A percentile compares a stretch with the other conserved stretches of the same genome.
Conservation (phyloP, 1,139 yeast species). For the Pichia sp. region DNA sequence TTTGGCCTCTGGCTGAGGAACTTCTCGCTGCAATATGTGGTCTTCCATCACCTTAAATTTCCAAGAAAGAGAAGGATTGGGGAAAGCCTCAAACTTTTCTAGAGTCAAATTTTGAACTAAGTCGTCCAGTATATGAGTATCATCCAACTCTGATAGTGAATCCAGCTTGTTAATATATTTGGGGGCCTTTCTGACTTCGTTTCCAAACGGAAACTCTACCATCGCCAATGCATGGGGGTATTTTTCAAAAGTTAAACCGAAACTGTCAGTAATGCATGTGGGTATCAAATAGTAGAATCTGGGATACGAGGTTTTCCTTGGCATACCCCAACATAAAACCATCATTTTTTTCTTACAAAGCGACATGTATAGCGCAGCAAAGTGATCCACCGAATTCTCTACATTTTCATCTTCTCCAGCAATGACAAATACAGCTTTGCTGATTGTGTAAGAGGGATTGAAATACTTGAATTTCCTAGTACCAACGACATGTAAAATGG, state of each 20-base stretch:
- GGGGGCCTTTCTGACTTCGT: constrained; percentile 57
- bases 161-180: constrained; percentile 20
- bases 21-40: constrained; percentile 53
- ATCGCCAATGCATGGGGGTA: constrained; percentile 61
- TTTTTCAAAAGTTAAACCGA: background rate
- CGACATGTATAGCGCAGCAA: constrained; percentile 63
- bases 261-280: constrained; percentile 28
- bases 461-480: constrained; percentile 48
- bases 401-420: constrained; percentile 51
- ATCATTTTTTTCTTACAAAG: constrained; percentile 49
- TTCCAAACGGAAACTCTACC: constrained; percentile 57
- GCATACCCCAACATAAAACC: constrained; percentile 71
- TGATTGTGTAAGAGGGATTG: constrained; percentile 50
- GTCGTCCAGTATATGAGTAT: constrained; percentile 24
- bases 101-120: constrained; percentile 15
- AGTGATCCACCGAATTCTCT: constrained; percentile 61
- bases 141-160: constrained; percentile 17
- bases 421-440: constrained; percentile 56
- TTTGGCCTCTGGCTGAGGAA: constrained; percentile 20
- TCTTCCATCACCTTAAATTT: constrained; percentile 64
- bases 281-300: constrained; percentile 59
- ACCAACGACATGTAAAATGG: constrained; percentile 58
- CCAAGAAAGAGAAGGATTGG: constrained; percentile 64
- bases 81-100: constrained; percentile 23
- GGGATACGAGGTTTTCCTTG: constrained; percentile 54